These are phyloP conservation scores for Dendrocalamus latiflorus DNA, from an alignment of 202 grass and related monocot species.

Conservation along the genomic window DNA sequence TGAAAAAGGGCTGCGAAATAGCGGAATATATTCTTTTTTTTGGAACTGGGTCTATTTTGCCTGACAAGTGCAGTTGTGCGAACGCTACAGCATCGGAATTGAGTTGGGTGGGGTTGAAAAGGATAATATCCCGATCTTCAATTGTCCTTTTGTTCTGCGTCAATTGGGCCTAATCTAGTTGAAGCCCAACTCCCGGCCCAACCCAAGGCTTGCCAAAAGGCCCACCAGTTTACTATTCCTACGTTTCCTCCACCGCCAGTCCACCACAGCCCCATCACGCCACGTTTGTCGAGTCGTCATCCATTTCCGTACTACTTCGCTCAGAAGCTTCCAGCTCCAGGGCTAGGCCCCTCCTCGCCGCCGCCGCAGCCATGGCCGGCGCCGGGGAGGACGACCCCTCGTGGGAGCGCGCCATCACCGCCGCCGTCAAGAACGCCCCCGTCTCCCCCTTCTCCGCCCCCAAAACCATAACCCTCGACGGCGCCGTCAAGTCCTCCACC, in stretches of 20 bases:
- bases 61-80: no score
- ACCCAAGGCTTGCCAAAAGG: no score
- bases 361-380: conserved; percentile 22
- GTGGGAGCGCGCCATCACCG: conserved; percentile 66
- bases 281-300: no score
- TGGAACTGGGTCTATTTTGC: no score
- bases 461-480: conserved; percentile 61
- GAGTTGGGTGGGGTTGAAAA: no score
- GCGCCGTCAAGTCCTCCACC: conserved; percentile 61
- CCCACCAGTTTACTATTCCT: no score
- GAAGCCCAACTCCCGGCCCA: background rate
- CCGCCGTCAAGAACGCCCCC: conserved; percentile 34
- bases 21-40: no score
- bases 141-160: background rate
- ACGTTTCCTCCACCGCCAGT: no score
- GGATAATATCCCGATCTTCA: no score
- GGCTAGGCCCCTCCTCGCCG: conserved; percentile 19
- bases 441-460: conserved; percentile 8
- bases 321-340: background rate
- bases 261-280: no score
- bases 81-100: no score
- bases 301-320: background rate
- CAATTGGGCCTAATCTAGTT: background rate
- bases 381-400: conserved; percentile 42
- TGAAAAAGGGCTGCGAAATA: no score